phyloP scores from a whole-genome alignment of 352 stramenopile genomes.

The Saprolegnia diclina region DNA sequence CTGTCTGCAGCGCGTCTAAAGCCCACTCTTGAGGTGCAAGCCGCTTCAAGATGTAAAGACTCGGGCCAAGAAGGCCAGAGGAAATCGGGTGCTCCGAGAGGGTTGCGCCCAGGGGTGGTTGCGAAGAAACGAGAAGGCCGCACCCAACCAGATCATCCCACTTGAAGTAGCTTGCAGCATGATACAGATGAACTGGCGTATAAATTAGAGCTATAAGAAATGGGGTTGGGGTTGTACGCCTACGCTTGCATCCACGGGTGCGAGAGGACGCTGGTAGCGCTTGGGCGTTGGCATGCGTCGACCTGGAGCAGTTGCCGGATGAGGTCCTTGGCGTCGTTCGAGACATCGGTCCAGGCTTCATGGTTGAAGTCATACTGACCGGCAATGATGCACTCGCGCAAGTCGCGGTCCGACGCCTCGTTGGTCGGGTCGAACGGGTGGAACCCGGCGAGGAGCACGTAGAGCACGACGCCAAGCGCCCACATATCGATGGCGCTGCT shows the following conservation, averaged over 20 bases:
- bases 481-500: slow-evolving; percentile 47
- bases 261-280: slow-evolving; percentile 51
- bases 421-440: slow-evolving; percentile 59
- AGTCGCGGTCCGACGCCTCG: slow-evolving; percentile 38
- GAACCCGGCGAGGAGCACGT: slow-evolving; percentile 43
- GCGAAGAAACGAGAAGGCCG: too few relatives aligned
- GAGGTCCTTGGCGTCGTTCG: slow-evolving; percentile 91
- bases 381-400: slow-evolving; percentile 37
- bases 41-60: too few relatives aligned
- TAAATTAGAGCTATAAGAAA: neutral
- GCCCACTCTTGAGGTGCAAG: too few relatives aligned
- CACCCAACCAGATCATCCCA: neutral
- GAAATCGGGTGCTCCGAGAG: too few relatives aligned
- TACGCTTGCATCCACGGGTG: slow-evolving; percentile 68
- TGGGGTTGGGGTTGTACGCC: neutral
- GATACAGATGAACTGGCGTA: neutral
- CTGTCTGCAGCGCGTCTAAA: too few relatives aligned
- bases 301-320: slow-evolving; percentile 91
- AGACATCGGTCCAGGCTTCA: slow-evolving; percentile 92
- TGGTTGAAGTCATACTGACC: slow-evolving; percentile 30
- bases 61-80: too few relatives aligned
- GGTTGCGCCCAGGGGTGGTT: too few relatives aligned
- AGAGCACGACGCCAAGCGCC: slow-evolving; percentile 51
- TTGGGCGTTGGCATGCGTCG: slow-evolving; percentile 71
- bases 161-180: too few relatives aligned